Evolutionary conservation across 2,329 filamentous ascomycete genomes (phyloP).

Genomic region (Colletotrichum shisoi): DNA sequence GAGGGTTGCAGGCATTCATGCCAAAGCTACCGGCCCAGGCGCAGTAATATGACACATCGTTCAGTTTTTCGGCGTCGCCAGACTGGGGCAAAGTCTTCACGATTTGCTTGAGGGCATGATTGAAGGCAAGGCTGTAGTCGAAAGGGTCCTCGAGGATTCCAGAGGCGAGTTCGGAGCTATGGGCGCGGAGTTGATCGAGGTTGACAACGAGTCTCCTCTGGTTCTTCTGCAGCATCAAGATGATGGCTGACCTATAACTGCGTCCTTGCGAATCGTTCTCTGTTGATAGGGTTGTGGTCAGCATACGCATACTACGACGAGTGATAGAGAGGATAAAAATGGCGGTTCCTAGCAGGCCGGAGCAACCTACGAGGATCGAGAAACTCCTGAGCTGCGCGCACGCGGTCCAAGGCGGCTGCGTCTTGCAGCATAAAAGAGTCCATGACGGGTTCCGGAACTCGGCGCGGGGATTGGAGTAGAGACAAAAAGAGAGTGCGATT

Average conservation of each 20-base stretch:
- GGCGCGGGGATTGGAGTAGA: neutral
- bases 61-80: slow-evolving; percentile 75
- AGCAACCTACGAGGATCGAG: slow-evolving; percentile 83
- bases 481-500: neutral
- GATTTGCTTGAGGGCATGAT: slow-evolving; percentile 87
- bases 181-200: slow-evolving; percentile 89
- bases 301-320: slow-evolving; percentile 40
- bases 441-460: slow-evolving; percentile 58
- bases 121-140: slow-evolving; percentile 87
- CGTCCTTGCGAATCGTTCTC: slow-evolving; percentile 62
- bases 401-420: slow-evolving; percentile 82
- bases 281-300: slow-evolving; percentile 11
- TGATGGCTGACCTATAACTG: slow-evolving; percentile 90
- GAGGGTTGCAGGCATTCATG: slow-evolving; percentile 91
- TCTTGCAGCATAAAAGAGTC: slow-evolving; percentile 80
- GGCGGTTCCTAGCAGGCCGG: neutral
- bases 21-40: slow-evolving; percentile 98
- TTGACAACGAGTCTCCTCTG: slow-evolving; percentile 73
- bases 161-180: slow-evolving; percentile 81
- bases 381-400: slow-evolving; percentile 89
- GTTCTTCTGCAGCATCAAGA: slow-evolving; percentile 75
- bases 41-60: slow-evolving; percentile 90
- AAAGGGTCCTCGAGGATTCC: slow-evolving; percentile 85
- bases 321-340: slow-evolving; percentile 15
- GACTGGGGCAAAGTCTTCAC: slow-evolving; percentile 80